Base-by-base conservation (phyloP, 768 basidiomycete species). In the Suillus placidus region DNA sequence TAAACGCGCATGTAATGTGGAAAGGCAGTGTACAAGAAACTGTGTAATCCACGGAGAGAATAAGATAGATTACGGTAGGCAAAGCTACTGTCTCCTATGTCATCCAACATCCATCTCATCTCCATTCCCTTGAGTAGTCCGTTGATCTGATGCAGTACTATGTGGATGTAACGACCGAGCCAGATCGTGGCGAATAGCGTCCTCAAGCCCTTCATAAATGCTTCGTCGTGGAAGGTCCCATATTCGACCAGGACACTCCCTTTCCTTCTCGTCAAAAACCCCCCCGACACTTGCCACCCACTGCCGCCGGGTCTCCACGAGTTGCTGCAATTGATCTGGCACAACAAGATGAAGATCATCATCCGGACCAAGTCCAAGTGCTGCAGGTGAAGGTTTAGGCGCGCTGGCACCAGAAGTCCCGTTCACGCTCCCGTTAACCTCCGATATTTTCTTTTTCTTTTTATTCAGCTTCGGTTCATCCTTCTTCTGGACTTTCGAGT, bases 401-500 rank as follows among this genome's bases (percentile, higher is more conserved):
- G 77, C 68, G 43, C 81, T 79, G 26, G 76, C 63, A 62, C 74
- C 66, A 58, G 73, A 73, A 52, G 73, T 73, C 51, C 76, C 77
- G 61, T 71, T 72, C 61, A 68, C 76, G 68, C 62, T 78, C 67
- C 71, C 75, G 47, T 76, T 77, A n/a, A 71, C 66, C 62, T 78
- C 78, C 16, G 74, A 73, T 37, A 66, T 68, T 82, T 86, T 92
- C 80, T 92, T 94, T 80, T 90, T 92, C 85, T 91, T 92, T 76
- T 85, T 87, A 62, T 75, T 73, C 18, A 85, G 78, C 77, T 94
- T 94, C 14, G 88, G 88, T 4, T 78, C 84, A 63, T 91, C 90
- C 76, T 91, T 94, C 81, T 92, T 90, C 81, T 93, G 90, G 56
- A 95, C 83, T 76, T 92, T 94, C 61, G 85, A 74, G 80, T 91